A percentile compares a stretch with the other conserved stretches of the same genome.
These are phyloP conservation scores for Chrysanthemum makinoi DNA, from an alignment of 129 eudicot species.

Conservation along the genomic window DNA sequence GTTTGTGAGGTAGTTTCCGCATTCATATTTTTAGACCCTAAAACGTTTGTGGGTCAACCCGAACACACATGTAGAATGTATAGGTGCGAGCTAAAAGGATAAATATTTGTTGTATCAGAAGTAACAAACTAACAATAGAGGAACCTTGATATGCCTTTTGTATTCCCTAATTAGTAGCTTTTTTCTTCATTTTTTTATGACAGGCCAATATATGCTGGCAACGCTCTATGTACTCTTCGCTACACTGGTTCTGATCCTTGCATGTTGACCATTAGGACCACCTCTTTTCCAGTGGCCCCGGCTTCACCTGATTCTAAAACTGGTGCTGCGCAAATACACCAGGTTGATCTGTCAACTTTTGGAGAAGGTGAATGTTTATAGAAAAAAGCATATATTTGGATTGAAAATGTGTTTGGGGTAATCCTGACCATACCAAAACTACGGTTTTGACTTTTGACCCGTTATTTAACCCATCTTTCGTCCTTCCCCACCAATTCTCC, in stretches of 20 bases:
- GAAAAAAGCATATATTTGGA: no score
- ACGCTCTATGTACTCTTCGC: slow-evolving; percentile 84
- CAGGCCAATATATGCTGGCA: slow-evolving; percentile 99
- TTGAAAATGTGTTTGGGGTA: no score
- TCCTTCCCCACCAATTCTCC: not conserved
- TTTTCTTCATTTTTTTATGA: slow-evolving; percentile 15
- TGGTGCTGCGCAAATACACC: slow-evolving; percentile 55
- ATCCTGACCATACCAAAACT: no score
- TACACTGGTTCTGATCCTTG: slow-evolving; percentile 81
- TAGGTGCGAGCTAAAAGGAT: no score
- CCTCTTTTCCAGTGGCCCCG: slow-evolving; percentile 64
- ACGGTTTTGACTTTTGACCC: not conserved
- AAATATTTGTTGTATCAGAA: no score
- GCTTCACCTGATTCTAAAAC: slow-evolving; percentile 41
- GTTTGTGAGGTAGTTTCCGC: slow-evolving; percentile 62
- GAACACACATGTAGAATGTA: no score
- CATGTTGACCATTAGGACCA: slow-evolving; percentile 76
- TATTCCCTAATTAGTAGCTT: slow-evolving; percentile 1
- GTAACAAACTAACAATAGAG: no score
- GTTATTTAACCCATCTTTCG: not conserved
- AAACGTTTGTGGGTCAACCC: not conserved
- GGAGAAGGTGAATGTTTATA: slow-evolving; percentile 55
- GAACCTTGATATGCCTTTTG: not conserved
- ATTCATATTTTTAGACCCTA: not conserved
- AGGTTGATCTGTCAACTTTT: slow-evolving; percentile 77